Base-by-base conservation (phyloP, 2,329 filamentous ascomycete genomes). In the Pyrenophora tritici-repentis region DNA sequence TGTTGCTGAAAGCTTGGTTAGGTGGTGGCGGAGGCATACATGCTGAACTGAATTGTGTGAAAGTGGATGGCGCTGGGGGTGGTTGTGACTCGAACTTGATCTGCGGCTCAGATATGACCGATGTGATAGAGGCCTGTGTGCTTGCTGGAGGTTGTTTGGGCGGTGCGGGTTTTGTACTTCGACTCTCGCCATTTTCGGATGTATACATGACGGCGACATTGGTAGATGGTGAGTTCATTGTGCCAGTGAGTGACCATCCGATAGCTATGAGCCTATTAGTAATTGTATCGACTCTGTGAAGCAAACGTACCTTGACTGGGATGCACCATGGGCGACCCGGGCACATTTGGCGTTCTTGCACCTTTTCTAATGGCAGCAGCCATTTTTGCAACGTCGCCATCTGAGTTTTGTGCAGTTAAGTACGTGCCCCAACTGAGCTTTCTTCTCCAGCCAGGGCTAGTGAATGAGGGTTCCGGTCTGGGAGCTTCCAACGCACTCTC, bases 231-330 rank as follows among this genome's bases (percentile, higher is more conserved):
- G 90, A 94, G 65, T 95, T 91, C 47, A 90, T 91, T 1, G 88
- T 93, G 12, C 91, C 91, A 0, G 91, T 91, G n/a, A 96, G 76
- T 6, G 90, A 91, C 88, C 89, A 95, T 1, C 90, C 91, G 51
- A 95, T 90, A 0, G 84, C 83, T 81, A 50, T 50, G 10, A 26
- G 17, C 31, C 42, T 14, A 42, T 68, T 43, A 67, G 59, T 39
- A n/a, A 34, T 9, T 17, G 14, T 12, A 9, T 6, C 4, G 22
- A 22, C 3, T 8, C 34, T 14, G 4, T 29, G 3, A 17, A 13
- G 20, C 14, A 12, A 13, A 42, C 37, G 13, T 65, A 84, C 69
- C 79, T 76, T 83, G 80, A 61, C 75, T 78, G 8, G 78, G 73
- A 53, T 80, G 78, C 33, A 78, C 75, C 56, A 73, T 74, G 2